Conservation (phyloP, 495 filamentous ascomycete genomes). For the Ramalina intermedia region DNA sequence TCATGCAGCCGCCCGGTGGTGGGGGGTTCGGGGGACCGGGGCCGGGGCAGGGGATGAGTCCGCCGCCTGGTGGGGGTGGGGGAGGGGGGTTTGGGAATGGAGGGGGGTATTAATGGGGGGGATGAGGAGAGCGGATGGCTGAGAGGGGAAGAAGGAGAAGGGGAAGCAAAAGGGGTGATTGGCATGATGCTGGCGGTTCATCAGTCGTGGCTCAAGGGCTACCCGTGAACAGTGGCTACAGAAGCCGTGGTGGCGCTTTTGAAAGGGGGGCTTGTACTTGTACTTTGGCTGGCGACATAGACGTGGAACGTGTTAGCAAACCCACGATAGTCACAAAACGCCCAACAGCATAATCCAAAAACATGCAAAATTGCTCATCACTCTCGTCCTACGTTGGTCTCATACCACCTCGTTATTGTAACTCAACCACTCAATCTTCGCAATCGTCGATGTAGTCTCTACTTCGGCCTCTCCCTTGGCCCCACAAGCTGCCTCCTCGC, state of each 20-base stretch:
- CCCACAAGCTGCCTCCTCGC: constrained; percentile 71
- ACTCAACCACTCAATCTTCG: background rate
- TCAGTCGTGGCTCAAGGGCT: too few species aligned
- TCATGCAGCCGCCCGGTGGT: constrained; percentile 47
- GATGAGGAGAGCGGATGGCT: constrained; percentile 3
- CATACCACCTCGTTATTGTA: background rate
- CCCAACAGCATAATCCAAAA: background rate
- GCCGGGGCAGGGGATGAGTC: constrained; percentile 15
- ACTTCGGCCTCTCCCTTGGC: constrained; percentile 47
- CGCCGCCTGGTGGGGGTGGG: constrained; percentile 10
- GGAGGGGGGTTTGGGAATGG: too few species aligned
- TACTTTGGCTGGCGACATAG: too few species aligned
- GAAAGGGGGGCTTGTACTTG: too few species aligned
- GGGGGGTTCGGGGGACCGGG: constrained; percentile 21
- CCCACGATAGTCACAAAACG: background rate
- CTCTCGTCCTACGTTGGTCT: background rate
- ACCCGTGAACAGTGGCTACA: too few species aligned
- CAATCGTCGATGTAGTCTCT: background rate
- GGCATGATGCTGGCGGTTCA: too few species aligned
- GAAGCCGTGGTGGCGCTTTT: too few species aligned
- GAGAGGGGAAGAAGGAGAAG: too few species aligned
- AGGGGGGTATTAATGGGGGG: constrained; percentile 8
- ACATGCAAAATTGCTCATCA: background rate
- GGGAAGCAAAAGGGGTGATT: background rate
- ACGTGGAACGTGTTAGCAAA: too few species aligned